Percentiles rank a stretch among this genome's conserved stretches.
phyloP scores from a whole-genome alignment of 2,329 filamentous ascomycete genomes.

The Cercospora sojina region DNA sequence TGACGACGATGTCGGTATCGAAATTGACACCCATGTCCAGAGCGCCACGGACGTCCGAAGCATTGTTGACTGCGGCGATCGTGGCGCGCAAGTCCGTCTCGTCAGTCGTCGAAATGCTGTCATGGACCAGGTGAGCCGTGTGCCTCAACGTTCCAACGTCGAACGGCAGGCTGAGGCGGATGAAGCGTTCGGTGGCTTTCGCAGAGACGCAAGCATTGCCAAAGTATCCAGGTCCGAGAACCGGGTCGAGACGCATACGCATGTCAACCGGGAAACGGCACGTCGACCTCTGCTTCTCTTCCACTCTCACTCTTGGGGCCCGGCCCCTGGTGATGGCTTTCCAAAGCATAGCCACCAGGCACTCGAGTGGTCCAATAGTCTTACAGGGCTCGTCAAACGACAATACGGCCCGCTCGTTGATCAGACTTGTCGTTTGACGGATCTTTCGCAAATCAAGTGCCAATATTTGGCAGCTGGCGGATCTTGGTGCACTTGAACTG shows the following conservation, averaged over 20 bases:
- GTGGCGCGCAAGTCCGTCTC: slow-evolving; percentile 22
- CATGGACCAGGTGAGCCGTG: slow-evolving; percentile 7
- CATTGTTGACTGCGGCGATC: slow-evolving; percentile 24
- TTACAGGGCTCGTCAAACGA: slow-evolving; percentile 2
- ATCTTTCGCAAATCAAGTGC: slow-evolving; percentile 23
- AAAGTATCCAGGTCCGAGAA: background rate
- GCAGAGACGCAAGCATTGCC: slow-evolving; percentile 3
- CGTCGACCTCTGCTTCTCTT: background rate
- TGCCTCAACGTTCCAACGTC: slow-evolving; percentile 20
- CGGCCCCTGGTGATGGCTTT: slow-evolving; percentile 21
- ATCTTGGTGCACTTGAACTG: background rate
- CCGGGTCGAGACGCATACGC: slow-evolving; percentile 16
- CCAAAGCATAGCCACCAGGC: slow-evolving; percentile 28
- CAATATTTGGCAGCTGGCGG: slow-evolving; percentile 18
- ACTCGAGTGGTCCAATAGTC: slow-evolving; percentile 19
- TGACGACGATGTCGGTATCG: slow-evolving; percentile 22
- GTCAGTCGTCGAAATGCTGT: background rate
- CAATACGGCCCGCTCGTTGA: slow-evolving; percentile 20
- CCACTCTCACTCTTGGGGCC: slow-evolving; percentile 7
- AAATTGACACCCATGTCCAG: slow-evolving; percentile 3
- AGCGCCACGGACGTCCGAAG: slow-evolving; percentile 4
- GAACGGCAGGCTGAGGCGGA: slow-evolving; percentile 17
- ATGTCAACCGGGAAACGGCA: slow-evolving; percentile 20
- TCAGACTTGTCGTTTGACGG: slow-evolving; percentile 14
- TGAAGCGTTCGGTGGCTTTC: slow-evolving; percentile 6